phyloP scores from a whole-genome alignment of 139 green algal genomes.

The Chlorella sorokiniana region DNA sequence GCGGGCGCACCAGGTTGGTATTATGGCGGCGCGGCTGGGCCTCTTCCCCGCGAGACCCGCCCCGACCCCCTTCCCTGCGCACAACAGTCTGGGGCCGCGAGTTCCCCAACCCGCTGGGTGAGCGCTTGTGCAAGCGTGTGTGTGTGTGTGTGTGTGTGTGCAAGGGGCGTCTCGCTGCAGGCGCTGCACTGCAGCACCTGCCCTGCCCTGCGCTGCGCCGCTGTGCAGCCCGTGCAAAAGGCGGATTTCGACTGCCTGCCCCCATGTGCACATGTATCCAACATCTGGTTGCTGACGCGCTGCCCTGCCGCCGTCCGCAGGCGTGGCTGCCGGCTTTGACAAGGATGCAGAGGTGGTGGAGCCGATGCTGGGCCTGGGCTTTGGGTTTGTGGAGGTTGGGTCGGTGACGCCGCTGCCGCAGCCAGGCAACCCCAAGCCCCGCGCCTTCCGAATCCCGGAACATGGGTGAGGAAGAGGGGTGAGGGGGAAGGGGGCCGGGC shows the following conservation, averaged over 20 bases:
- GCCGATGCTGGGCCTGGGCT: constrained; percentile 83
- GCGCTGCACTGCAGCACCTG: too few species aligned
- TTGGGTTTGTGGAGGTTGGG: constrained; percentile 95
- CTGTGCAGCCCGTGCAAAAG: too few species aligned
- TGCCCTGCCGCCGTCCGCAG: constrained; percentile 39
- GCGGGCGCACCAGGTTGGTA: constrained; percentile 73
- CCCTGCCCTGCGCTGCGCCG: too few species aligned
- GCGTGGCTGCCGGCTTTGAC: constrained; percentile 97
- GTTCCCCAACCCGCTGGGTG: constrained; percentile 93
- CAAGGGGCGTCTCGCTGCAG: too few species aligned
- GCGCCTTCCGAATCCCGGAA: constrained; percentile 88
- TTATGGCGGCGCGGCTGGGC: constrained; percentile 64
- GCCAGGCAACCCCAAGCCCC: constrained; percentile 91
- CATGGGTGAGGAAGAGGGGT: constrained; percentile 59
- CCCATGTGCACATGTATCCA: background rate
- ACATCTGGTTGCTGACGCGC: background rate
- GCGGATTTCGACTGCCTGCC: too few species aligned
- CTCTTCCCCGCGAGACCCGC: constrained; percentile 74
- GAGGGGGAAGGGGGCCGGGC: too few species aligned
- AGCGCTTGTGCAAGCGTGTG: background rate
- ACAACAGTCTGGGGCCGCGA: constrained; percentile 71
- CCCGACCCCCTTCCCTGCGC: constrained; percentile 68
- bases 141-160: background rate
- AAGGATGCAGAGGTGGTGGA: constrained; percentile 91
- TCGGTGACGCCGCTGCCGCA: constrained; percentile 93